Conservation (phyloP, 148 eudicot species). For the Vaccinium vitisidaea region DNA sequence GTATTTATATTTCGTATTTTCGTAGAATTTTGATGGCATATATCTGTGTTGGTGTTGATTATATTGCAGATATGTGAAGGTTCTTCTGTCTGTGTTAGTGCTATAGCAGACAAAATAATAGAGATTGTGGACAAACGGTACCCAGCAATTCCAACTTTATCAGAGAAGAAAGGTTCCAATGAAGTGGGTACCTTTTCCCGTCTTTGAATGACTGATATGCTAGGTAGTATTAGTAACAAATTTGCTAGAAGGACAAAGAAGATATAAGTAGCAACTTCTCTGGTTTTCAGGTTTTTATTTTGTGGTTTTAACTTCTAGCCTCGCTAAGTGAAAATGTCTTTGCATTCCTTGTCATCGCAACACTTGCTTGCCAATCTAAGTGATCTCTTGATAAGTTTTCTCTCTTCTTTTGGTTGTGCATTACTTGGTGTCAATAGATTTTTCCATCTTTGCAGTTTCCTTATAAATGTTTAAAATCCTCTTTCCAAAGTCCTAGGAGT, state of each 20-base stretch:
- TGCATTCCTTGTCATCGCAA: not conserved
- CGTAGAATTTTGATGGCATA: not conserved
- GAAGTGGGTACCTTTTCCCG: not conserved
- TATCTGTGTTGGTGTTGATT: not conserved
- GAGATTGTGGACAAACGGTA: slow-evolving; percentile 75
- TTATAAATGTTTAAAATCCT: not conserved
- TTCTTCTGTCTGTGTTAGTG: slow-evolving; percentile 81
- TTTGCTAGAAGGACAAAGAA: not conserved
- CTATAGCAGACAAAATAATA: slow-evolving; percentile 80
- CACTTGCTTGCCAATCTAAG: not conserved
- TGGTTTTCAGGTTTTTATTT: not conserved
- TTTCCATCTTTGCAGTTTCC: not conserved
- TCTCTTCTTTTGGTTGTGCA: not conserved
- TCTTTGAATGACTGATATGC: not conserved
- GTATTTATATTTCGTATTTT: not conserved
- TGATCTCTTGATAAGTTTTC: not conserved
- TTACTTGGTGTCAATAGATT: not conserved
- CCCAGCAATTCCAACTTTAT: slow-evolving; percentile 32
- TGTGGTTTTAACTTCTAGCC: not conserved
- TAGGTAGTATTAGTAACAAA: not conserved
- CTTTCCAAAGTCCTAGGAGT: not conserved
- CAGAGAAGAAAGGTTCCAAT: not conserved
- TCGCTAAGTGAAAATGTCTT: not conserved
- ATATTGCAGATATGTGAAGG: slow-evolving; percentile 80
- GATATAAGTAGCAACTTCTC: not conserved